These are phyloP conservation scores for Cyclanthera cordifolia DNA, from an alignment of 306 rosid genomes.

Conservation along the genomic window DNA sequence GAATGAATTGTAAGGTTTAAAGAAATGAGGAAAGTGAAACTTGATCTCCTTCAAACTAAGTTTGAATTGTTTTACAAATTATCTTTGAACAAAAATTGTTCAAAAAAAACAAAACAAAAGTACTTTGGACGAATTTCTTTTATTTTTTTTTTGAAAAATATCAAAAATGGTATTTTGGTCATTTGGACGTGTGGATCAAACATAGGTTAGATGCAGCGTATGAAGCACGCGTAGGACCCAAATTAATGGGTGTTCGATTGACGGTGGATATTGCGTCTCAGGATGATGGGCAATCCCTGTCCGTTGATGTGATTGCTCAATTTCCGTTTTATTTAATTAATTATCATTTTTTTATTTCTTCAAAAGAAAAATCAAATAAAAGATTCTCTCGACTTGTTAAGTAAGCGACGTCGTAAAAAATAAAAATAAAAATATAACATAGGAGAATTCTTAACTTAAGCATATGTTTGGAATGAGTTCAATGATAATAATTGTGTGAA, in stretches of 20 bases:
- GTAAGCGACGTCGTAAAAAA: not conserved
- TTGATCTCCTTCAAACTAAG: no score
- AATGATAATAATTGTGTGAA: no score
- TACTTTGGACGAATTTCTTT: no score
- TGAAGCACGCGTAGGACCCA: not conserved
- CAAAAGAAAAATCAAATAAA: not conserved
- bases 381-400: not conserved
- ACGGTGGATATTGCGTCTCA: conserved; percentile 5
- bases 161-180: not conserved
- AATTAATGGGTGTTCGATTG: not conserved
- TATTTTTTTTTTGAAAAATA: no score
- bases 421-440: not conserved
- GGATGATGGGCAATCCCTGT: conserved; percentile 11
- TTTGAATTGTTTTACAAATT: not conserved
- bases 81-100: not conserved
- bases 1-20: no score
- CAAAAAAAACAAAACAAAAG: not conserved
- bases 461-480: no score
- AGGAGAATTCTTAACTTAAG: not conserved
- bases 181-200: not conserved
- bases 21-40: no score
- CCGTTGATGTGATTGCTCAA: conserved; percentile 11
- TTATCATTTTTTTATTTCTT: not conserved
- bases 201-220: not conserved
- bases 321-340: not conserved